phyloP scores from a whole-genome alignment of 495 filamentous ascomycete genomes.

The Talaromyces stipitatus region DNA sequence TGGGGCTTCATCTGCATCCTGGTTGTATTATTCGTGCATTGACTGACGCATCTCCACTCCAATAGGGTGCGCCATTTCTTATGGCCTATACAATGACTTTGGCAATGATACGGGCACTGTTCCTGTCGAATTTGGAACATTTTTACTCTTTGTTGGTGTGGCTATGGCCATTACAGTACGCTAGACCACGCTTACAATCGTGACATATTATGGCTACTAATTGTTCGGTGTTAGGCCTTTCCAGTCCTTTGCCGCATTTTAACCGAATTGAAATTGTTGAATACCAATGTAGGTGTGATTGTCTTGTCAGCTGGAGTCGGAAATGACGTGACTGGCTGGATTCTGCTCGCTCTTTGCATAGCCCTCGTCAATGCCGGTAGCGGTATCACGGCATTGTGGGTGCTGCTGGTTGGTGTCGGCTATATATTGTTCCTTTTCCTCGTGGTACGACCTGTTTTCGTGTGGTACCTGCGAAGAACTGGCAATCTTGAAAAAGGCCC shows the following conservation, averaged over 20 bases:
- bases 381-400: slow-evolving; percentile 81
- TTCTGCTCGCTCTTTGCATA: slow-evolving; percentile 89
- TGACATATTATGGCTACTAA: neutral
- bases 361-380: slow-evolving; percentile 83
- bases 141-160: slow-evolving; percentile 88
- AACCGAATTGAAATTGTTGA: slow-evolving; percentile 82
- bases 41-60: neutral
- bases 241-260: slow-evolving; percentile 92
- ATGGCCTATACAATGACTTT: slow-evolving; percentile 79
- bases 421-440: slow-evolving; percentile 75
- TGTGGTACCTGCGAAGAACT: slow-evolving; percentile 63
- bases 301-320: slow-evolving; percentile 90
- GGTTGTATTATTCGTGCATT: too few relatives aligned
- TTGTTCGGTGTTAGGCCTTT: slow-evolving; percentile 54
- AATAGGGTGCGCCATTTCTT: slow-evolving; percentile 63
- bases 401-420: slow-evolving; percentile 66
- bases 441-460: slow-evolving; percentile 67
- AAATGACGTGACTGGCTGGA: slow-evolving; percentile 94
- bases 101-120: slow-evolving; percentile 51
- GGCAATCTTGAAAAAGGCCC: slow-evolving; percentile 86
- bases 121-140: slow-evolving; percentile 69
- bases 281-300: slow-evolving; percentile 79
- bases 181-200: neutral
- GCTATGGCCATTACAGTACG: slow-evolving; percentile 84
- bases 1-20: neutral